Conservation (phyloP, 257 asterid genomes). For the Fraxinus americana region DNA sequence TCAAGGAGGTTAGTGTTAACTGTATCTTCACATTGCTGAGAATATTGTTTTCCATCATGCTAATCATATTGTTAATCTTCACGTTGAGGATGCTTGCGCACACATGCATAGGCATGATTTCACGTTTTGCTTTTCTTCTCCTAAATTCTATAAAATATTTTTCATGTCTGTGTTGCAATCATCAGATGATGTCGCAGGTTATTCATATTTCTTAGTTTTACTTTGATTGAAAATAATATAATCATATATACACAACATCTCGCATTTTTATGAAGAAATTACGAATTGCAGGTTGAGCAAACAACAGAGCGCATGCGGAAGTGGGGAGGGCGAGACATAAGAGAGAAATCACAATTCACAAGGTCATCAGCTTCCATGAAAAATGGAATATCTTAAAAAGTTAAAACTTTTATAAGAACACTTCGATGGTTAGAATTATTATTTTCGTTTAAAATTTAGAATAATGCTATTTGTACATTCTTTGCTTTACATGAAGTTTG, state of each 20-base stretch:
- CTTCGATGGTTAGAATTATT: too few species aligned
- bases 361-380: background rate
- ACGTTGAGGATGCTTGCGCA: too few species aligned
- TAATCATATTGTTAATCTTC: too few species aligned
- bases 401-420: too few species aligned
- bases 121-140: too few species aligned
- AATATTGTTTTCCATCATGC: background rate
- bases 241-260: too few species aligned
- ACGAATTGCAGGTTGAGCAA: constrained; percentile 36
- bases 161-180: too few species aligned
- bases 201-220: background rate
- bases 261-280: background rate
- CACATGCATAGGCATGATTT: background rate
- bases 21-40: background rate
- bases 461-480: too few species aligned
- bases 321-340: background rate
- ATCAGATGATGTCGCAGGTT: background rate
- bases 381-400: background rate
- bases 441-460: too few species aligned
- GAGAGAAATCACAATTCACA: background rate
- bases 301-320: background rate
- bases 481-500: too few species aligned
- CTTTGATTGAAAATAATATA: background rate
- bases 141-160: too few species aligned
- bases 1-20: constrained; percentile 49